These are phyloP conservation scores for Euphorbia tirucalli DNA, from an alignment of 345 rosid genomes.

Conservation along the genomic window DNA sequence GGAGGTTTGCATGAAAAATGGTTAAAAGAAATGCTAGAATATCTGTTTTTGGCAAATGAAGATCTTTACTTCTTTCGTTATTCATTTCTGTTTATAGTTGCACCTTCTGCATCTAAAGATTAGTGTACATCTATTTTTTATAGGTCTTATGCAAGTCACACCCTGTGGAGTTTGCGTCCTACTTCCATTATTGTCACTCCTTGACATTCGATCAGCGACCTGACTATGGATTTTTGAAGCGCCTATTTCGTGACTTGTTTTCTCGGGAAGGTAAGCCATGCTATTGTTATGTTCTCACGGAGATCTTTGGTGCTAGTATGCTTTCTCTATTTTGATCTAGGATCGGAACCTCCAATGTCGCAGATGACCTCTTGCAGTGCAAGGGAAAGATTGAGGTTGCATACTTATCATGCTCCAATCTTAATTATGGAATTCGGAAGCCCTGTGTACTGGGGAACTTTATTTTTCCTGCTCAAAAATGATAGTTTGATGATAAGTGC, in stretches of 20 bases:
- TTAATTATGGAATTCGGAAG: background rate
- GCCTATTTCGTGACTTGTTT: conserved; percentile 76
- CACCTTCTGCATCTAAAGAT: background rate
- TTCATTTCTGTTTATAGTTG: background rate
- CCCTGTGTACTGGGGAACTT: background rate
- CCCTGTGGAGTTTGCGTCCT: conserved; percentile 86
- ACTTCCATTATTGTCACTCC: conserved; percentile 83
- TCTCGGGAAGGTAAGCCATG: conserved; percentile 55
- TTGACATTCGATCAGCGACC: conserved; percentile 77
- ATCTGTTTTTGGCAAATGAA: background rate
- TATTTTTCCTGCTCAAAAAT: background rate
- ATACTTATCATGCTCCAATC: background rate
- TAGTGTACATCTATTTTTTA: background rate
- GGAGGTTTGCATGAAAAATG: background rate
- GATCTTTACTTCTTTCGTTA: background rate
- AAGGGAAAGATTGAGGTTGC: background rate
- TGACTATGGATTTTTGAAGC: conserved; percentile 78
- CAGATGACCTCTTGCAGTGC: background rate
- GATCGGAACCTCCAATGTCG: background rate
- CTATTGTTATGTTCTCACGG: background rate
- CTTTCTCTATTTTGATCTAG: background rate
- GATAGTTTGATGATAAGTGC: background rate
- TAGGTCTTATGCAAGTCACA: conserved; percentile 76
- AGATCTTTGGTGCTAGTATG: background rate
- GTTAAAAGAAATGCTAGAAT: background rate